Conservation (phyloP, 768 basidiomycete genomes). For the Leccinum longicurvipes region DNA sequence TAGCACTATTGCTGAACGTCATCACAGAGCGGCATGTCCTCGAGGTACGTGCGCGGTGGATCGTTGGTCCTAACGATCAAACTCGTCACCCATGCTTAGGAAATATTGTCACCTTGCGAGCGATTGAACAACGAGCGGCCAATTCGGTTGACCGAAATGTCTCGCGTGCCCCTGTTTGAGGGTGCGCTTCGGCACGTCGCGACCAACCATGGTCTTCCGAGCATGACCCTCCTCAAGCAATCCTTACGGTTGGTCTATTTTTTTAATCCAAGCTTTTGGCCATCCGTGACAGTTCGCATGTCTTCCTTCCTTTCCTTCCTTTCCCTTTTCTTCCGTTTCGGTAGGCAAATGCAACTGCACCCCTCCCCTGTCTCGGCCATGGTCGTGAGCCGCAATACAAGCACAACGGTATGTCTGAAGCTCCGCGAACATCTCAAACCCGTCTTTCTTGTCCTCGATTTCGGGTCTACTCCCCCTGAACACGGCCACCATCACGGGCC, state of each 20-base stretch:
- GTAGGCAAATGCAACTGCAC: conserved; percentile 26
- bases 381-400: conserved; percentile 60
- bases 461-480: conserved; percentile 37
- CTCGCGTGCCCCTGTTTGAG: conserved; percentile 45
- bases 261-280: background rate
- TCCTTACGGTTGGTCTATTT: conserved; percentile 21
- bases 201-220: conserved; percentile 38
- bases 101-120: conserved; percentile 48
- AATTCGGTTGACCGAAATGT: conserved; percentile 51
- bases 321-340: background rate
- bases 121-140: conserved; percentile 44
- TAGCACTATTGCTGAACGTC: conserved; percentile 9
- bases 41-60: conserved; percentile 19
- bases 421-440: conserved; percentile 24
- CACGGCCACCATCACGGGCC: conserved; percentile 31
- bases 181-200: conserved; percentile 25
- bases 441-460: conserved; percentile 61
- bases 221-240: conserved; percentile 34
- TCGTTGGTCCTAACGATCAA: background rate
- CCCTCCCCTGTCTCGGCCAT: conserved; percentile 28
- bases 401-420: conserved; percentile 54
- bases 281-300: background rate
- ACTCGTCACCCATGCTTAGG: conserved; percentile 32
- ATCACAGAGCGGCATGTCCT: conserved; percentile 15
- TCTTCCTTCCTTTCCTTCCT: too few species aligned